Percentiles rank a stretch among this genome's conserved stretches.
phyloP scores from a whole-genome alignment of 768 basidiomycete genomes.

The Suillus subaureus region DNA sequence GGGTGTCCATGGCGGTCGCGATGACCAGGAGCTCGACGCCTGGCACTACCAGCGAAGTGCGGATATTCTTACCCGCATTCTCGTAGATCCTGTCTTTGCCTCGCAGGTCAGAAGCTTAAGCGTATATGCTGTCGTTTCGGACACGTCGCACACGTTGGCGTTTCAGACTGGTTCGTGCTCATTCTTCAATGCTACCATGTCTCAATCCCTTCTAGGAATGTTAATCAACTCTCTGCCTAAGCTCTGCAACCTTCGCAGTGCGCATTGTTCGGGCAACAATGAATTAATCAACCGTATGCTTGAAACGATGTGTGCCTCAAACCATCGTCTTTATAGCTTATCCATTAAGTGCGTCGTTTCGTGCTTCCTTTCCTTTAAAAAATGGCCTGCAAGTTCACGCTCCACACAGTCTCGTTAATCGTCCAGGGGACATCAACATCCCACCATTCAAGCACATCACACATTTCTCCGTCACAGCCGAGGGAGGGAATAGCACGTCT shows the following conservation, averaged over 20 bases:
- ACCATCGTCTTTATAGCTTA: conserved; percentile 55
- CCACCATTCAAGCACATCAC: conserved; percentile 56
- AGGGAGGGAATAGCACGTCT: conserved; percentile 40
- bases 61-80: conserved; percentile 68
- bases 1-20: conserved; percentile 13
- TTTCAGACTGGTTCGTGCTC: conserved; percentile 60
- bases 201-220: conserved; percentile 50
- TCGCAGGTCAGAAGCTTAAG: conserved; percentile 57
- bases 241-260: conserved; percentile 57
- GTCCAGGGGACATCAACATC: conserved; percentile 45
- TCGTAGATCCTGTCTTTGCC: conserved; percentile 62
- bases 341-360: conserved; percentile 47
- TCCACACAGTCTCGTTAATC: conserved; percentile 35
- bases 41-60: conserved; percentile 62
- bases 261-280: conserved; percentile 59
- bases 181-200: not conserved
- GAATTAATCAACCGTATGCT: conserved; percentile 56
- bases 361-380: conserved; percentile 15
- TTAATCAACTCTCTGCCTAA: conserved; percentile 69
- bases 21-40: conserved; percentile 41
- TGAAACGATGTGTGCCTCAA: conserved; percentile 50
- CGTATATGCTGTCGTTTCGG: conserved; percentile 55
- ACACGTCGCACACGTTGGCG: conserved; percentile 51
- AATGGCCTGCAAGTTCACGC: conserved; percentile 2
- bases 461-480: conserved; percentile 58